These are phyloP conservation scores for Metarhizium rileyi DNA, from an alignment of 2,329 filamentous ascomycete species.

Conservation along the genomic window DNA sequence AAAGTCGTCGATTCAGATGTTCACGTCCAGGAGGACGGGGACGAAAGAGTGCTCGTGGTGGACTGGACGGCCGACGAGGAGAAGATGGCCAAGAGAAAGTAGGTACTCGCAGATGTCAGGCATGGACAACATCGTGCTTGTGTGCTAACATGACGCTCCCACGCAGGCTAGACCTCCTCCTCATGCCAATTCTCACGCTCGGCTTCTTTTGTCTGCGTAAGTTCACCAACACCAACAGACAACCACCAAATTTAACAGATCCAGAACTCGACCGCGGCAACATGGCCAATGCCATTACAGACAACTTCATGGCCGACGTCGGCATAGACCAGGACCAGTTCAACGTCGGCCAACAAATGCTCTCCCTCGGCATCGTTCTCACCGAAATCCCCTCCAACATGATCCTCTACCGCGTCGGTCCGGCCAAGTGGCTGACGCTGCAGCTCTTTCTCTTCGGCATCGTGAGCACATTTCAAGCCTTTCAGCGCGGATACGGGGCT, in stretches of 20 bases:
- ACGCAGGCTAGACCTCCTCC: conserved; percentile 27
- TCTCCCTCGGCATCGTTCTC: conserved; percentile 40
- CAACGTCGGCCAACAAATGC: conserved; percentile 40
- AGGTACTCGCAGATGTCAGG: conserved; percentile 7
- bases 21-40: not conserved
- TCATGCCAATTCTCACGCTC: conserved; percentile 32
- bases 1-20: not conserved
- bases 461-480: conserved; percentile 45
- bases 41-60: conserved; percentile 1
- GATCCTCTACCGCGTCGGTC: conserved; percentile 25
- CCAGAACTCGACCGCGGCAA: conserved; percentile 30
- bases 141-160: not conserved
- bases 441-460: conserved; percentile 44
- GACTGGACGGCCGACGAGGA: conserved; percentile 29
- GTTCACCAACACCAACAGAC: conserved; percentile 7
- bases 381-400: conserved; percentile 30
- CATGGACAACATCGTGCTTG: not conserved
- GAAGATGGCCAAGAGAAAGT: conserved; percentile 28
- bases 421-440: conserved; percentile 42
- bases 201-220: conserved; percentile 33
- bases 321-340: conserved; percentile 40
- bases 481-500: conserved; percentile 34
- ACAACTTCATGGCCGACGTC: conserved; percentile 39
- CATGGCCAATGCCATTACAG: conserved; percentile 38
- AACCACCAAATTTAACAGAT: not conserved